Base-by-base conservation (phyloP, 2,329 filamentous ascomycete species). In the Colletotrichum nymphaeae region DNA sequence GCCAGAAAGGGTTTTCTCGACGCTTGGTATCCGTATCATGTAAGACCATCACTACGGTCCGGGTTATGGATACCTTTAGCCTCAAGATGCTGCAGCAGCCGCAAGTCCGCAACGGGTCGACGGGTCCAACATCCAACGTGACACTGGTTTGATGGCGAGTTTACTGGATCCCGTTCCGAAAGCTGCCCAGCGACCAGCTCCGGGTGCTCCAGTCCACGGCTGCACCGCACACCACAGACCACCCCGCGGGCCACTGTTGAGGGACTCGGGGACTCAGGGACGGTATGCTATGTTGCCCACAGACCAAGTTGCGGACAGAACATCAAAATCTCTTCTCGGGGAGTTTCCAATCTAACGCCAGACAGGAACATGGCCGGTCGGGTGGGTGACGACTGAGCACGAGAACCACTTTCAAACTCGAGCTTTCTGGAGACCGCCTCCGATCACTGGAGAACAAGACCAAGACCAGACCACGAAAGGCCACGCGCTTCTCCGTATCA, bases 351-450 rank as follows among this genome's bases (percentile, higher is more conserved):
- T 49, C 66, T 70, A 70, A 73, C 70, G 67, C 70, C 70, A 64
- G 70, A 49, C 66, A 70, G 70, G 24, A 59, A 70, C 59, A 72
- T 35, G 67, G 49, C 67, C 70, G 70, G 67, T 65, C 70, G 46
- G 67, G 67, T 70, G 67, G 70, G 70, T 56, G 70, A 73, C 70
- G 67, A 66, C 32, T 56, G 53, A 64, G 62, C 49, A 64, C 62
- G 49, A 53, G 63, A 57, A 57, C 63, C 63, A 57, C 53, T 26
- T 57, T 6, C 37, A 42, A 19, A 42, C 14, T 42, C 14, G 37
- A 49, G 37, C 16, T 19, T 22, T 12, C 49, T 65, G 52, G 52
- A 28, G 32, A 65, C 63, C 9, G 22, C 32, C 32, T 42, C 16
- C 11, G 42, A 55, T 64, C 30, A 53, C 46, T 28, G 46, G 32